phyloP scores from a whole-genome alignment of 2,329 filamentous ascomycete species.

The Fusarium sp. region DNA sequence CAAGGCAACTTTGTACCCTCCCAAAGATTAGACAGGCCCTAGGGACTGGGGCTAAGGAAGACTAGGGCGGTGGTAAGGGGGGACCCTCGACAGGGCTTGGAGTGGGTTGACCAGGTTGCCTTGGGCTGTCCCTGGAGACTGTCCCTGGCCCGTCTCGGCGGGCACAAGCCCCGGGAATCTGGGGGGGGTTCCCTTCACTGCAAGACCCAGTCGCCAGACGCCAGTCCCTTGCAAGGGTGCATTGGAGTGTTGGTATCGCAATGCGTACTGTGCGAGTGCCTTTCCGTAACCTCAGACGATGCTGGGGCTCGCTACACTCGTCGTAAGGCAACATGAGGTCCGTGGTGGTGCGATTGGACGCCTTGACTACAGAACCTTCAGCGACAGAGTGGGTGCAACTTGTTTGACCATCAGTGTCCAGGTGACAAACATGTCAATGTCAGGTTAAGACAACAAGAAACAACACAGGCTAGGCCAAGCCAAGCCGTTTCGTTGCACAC shows the following conservation, averaged over 20 bases:
- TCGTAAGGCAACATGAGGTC: conserved; percentile 46
- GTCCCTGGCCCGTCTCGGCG: conserved; percentile 46
- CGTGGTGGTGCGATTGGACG: conserved; percentile 48
- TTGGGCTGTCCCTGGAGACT: conserved; percentile 30
- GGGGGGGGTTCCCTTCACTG: conserved; percentile 42
- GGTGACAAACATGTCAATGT: conserved; percentile 32
- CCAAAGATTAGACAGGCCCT: conserved; percentile 49
- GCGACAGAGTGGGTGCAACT: conserved; percentile 29
- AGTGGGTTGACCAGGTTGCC: conserved; percentile 35
- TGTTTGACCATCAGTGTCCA: conserved; percentile 32
- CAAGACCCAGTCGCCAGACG: conserved; percentile 33
- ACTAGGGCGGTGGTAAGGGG: conserved; percentile 50
- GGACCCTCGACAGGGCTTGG: conserved; percentile 45
- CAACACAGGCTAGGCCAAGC: conserved; percentile 4
- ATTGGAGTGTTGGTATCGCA: conserved; percentile 40
- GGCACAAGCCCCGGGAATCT: conserved; percentile 51
- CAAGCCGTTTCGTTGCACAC: conserved; percentile 6
- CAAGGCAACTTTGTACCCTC: conserved; percentile 46
- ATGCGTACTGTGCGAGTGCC: conserved; percentile 40
- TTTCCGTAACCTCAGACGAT: conserved; percentile 47
- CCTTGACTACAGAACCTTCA: conserved; percentile 26
- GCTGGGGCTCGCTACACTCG: conserved; percentile 28
- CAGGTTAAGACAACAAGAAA: conserved; percentile 23
- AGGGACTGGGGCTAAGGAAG: conserved; percentile 46
- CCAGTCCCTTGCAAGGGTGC: conserved; percentile 39